Base-by-base conservation (phyloP, 805 yeast genomes). In the Starmerella ratchasimensis region DNA sequence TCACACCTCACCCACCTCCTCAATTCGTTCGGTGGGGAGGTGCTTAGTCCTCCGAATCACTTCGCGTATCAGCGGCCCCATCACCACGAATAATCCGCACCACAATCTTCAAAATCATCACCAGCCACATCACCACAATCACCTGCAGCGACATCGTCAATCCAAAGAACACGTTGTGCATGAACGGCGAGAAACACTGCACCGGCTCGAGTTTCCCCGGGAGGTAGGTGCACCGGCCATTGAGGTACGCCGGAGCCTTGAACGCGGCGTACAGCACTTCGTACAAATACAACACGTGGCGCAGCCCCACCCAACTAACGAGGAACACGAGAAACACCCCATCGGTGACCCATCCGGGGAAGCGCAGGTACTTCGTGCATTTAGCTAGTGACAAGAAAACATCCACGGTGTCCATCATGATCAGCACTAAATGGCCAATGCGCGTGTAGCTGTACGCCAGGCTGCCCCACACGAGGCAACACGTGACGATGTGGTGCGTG, bases 341-440 rank as follows among this genome's bases (percentile, higher is more conserved):
- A 55, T 83, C 94, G 56, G 94, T 83, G 3, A 67, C 47, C 32
- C 33, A 20, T 7, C 51, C 60, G 28, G 63, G 62, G 49, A 58
- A 71, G 0, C 83, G 80, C 42, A 79, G 65, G 55, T 84, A 84
- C 54, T 75, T 80, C 45, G 81, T 63, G 58, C 81, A 62, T 55
- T 84, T 84, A 4, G 94, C 94, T 3, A 65, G 56, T 1, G 86
- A 63, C 31, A 84, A 64, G 42, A 73, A 63, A 30, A 77, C 71
- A 55, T 84, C 96, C 33, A 74, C 90, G 22, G 75, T 62, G 60
- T 84, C 95, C 94, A 84, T 84, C 38, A 81, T 60, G 44, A 76
- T 67, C 47, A 82, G 59, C 31, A 84, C 76, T 21, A 77, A 68
- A 57, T 82, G 81, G 22, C 96, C 95, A 38, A 81, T 69, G 26